These are phyloP conservation scores for Prunus campanulata DNA, from an alignment of 306 rosid genomes.

Conservation along the genomic window DNA sequence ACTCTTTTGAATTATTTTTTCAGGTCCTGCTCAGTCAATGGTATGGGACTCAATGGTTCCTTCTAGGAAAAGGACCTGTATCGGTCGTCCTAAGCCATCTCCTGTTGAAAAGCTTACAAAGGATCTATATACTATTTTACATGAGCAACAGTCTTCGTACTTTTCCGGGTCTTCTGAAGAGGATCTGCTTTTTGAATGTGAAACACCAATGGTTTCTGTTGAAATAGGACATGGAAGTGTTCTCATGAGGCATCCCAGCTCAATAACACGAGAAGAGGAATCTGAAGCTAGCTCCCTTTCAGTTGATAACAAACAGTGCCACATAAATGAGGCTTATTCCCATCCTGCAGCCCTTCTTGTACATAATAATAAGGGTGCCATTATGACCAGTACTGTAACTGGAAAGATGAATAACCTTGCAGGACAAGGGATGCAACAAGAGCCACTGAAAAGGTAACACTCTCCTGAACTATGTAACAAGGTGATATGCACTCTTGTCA, in stretches of 20 bases:
- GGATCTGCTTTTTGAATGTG: constrained; percentile 87
- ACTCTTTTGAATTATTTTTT: constrained; percentile 25
- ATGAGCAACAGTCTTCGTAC: constrained; percentile 80
- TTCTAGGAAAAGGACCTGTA: constrained; percentile 89
- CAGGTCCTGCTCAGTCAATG: constrained; percentile 91
- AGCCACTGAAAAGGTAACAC: constrained; percentile 59
- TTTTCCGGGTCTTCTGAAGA: constrained; percentile 89
- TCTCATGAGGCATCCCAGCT: constrained; percentile 93
- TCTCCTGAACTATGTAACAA: constrained; percentile 16
- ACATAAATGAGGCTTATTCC: constrained; percentile 63
- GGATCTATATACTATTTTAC: constrained; percentile 87
- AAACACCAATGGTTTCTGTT: constrained; percentile 94
- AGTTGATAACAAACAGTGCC: constrained; percentile 65
- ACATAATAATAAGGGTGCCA: constrained; percentile 36
- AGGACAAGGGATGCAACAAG: constrained; percentile 56
- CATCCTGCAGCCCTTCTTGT: constrained; percentile 35
- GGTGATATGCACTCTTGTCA: constrained; percentile 7
- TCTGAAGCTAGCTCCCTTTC: constrained; percentile 98
- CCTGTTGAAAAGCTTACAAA: constrained; percentile 91
- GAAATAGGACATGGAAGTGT: constrained; percentile 99
- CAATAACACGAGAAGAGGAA: constrained; percentile 82
- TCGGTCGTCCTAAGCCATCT: constrained; percentile 78
- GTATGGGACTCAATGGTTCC: constrained; percentile 93
- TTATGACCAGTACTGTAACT: constrained; percentile 37
- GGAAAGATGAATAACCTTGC: constrained; percentile 50